A percentile compares a stretch with the other conserved stretches of the same genome.
Conservation (phyloP, 768 basidiomycete species). For the Panaeolus cyanescens region DNA sequence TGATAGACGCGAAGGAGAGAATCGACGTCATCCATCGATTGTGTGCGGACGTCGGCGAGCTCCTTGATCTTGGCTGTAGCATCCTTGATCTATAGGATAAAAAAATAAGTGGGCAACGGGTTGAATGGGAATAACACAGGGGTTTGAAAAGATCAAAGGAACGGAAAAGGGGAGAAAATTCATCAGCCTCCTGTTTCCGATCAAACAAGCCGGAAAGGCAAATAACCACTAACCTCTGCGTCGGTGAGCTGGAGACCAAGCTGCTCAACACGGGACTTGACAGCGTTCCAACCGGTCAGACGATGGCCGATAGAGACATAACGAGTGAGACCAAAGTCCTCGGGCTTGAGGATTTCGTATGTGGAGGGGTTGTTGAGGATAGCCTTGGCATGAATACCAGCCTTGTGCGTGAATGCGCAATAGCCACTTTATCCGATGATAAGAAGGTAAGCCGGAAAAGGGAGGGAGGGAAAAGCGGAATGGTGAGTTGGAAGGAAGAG, state of each 20-base stretch:
- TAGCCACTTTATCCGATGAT: constrained; percentile 70
- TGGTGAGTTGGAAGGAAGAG: neutral
- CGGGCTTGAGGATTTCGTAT: constrained; percentile 98
- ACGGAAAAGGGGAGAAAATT: neutral
- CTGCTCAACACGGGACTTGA: constrained; percentile 99
- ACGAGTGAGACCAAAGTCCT: constrained; percentile 96
- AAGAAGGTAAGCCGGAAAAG: neutral
- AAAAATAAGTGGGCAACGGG: neutral
- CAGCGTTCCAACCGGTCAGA: constrained; percentile 98
- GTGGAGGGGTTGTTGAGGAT: constrained; percentile 98
- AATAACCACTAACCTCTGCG: constrained; percentile 65
- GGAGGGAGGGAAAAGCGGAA: neutral
- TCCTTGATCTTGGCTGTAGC: constrained; percentile 99
- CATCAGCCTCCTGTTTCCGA: neutral
- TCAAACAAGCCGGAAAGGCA: neutral
- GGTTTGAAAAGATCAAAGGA: constrained; percentile 4
- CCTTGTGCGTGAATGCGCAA: constrained; percentile 99
- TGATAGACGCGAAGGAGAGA: constrained; percentile 95
- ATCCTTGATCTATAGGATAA: constrained; percentile 78
- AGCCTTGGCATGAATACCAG: constrained; percentile 99
- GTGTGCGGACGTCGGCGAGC: constrained; percentile 96
- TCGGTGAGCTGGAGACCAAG: constrained; percentile 88
- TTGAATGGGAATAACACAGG: neutral
- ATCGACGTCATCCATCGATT: constrained; percentile 99
- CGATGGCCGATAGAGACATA: constrained; percentile 99